These are phyloP conservation scores for Kurtzmaniella quercitrusa DNA, from an alignment of 1,139 yeast genomes.

Conservation along the genomic window DNA sequence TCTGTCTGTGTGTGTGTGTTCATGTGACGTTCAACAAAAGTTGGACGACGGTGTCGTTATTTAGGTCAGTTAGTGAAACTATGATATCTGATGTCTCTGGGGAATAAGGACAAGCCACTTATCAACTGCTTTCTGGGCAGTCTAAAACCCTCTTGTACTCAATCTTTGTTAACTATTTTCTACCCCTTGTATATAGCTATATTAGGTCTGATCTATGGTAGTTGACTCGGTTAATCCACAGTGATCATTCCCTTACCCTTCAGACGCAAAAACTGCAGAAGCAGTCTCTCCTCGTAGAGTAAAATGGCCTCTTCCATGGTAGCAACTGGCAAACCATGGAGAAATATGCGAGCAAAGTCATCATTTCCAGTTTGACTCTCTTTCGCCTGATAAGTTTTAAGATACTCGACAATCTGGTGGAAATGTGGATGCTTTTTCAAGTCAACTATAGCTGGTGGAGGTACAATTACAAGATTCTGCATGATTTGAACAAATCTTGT, in stretches of 20 bases:
- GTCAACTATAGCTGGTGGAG: slow-evolving; percentile 28
- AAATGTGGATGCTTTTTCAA: slow-evolving; percentile 30
- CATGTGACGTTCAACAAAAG: background rate
- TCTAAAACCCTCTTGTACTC: too few relatives aligned
- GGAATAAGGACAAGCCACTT: too few relatives aligned
- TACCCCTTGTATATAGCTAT: too few relatives aligned
- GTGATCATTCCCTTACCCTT: slow-evolving; percentile 26
- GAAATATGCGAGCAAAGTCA: slow-evolving; percentile 19
- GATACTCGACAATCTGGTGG: slow-evolving; percentile 20
- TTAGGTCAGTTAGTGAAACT: background rate
- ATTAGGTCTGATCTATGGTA: background rate
- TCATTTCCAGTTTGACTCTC: background rate
- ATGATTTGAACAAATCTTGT: slow-evolving; percentile 19
- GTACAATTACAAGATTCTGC: slow-evolving; percentile 21
- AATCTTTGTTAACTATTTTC: background rate
- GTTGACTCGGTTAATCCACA: slow-evolving; percentile 9
- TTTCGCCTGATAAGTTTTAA: slow-evolving; percentile 16
- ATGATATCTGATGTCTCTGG: too few relatives aligned
- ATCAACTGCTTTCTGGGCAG: too few relatives aligned
- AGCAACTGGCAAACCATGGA: slow-evolving; percentile 30
- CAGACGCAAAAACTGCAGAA: slow-evolving; percentile 18
- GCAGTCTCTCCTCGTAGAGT: slow-evolving; percentile 16
- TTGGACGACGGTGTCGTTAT: background rate
- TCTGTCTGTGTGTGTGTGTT: background rate
- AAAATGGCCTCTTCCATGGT: slow-evolving; percentile 21